phyloP scores from a whole-genome alignment of 116 monocot genomes.

The Dioscorea cayenensis region DNA sequence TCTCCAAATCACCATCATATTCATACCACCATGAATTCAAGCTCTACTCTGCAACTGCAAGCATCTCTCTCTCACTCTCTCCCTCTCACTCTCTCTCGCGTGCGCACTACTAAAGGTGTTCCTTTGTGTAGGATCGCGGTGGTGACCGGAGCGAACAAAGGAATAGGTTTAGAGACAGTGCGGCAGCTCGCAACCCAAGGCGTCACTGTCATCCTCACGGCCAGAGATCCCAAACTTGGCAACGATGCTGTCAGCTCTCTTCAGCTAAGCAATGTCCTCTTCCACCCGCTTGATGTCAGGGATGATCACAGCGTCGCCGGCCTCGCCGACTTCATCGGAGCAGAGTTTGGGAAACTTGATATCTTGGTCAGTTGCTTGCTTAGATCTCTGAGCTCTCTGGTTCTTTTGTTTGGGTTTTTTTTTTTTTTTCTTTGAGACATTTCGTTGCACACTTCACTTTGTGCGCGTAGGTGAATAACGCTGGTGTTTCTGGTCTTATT shows the following conservation, averaged over 20 bases:
- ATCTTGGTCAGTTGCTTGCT: constrained; percentile 36
- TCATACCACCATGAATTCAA: too few species aligned
- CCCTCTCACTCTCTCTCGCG: not conserved
- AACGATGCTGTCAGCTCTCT: constrained; percentile 35
- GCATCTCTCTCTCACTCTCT: not conserved
- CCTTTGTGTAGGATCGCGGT: constrained; percentile 32
- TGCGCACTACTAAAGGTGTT: not conserved
- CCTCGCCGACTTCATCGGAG: constrained; percentile 27
- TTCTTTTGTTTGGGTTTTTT: not conserved
- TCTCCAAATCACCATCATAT: too few species aligned
- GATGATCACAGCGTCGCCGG: constrained; percentile 31
- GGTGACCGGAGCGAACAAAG: constrained; percentile 76
- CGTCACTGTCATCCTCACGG: constrained; percentile 53
- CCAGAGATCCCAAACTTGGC: constrained; percentile 51
- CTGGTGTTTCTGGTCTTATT: constrained; percentile 36
- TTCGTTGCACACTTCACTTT: not conserved
- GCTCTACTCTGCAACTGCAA: not conserved
- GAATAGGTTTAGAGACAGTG: constrained; percentile 58
- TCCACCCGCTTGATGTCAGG: constrained; percentile 63
- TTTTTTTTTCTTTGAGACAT: not conserved
- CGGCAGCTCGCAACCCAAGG: constrained; percentile 44
- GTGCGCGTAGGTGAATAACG: constrained; percentile 57
- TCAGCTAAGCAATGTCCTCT: constrained; percentile 27
- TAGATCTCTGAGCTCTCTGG: not conserved
- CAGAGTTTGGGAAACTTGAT: constrained; percentile 58